phyloP scores from a whole-genome alignment of 805 yeast genomes.

The Clavispora asparagi region DNA sequence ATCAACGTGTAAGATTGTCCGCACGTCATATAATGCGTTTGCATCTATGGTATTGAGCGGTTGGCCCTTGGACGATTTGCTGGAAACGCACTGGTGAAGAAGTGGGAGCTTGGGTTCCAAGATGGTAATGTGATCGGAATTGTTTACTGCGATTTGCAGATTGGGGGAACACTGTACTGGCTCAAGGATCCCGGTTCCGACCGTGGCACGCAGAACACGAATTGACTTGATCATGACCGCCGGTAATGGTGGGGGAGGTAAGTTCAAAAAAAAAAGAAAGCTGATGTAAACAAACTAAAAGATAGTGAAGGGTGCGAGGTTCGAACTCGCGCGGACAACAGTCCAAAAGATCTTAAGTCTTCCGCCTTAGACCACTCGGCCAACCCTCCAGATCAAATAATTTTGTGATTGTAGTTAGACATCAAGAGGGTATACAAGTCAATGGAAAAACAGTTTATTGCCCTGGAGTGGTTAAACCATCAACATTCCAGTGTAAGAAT shows the following conservation, averaged over 20 bases:
- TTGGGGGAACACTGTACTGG: conserved; percentile 34
- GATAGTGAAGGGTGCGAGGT: conserved; percentile 47
- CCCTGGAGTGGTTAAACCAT: no score
- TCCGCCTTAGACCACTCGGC: conserved; percentile 52
- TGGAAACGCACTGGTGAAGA: conserved; percentile 20
- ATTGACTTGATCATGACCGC: conserved; percentile 5
- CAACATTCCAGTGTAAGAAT: no score
- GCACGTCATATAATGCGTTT: conserved; percentile 21
- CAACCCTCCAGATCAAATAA: conserved; percentile 37
- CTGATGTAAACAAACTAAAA: conserved; percentile 14
- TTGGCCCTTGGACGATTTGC: not conserved
- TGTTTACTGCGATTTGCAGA: conserved; percentile 32
- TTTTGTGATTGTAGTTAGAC: not conserved
- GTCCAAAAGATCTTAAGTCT: conserved; percentile 48
- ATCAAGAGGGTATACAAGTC: not conserved
- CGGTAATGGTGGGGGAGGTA: not conserved
- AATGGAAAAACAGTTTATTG: no score
- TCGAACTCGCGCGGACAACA: conserved; percentile 50
- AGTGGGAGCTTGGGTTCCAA: conserved; percentile 37
- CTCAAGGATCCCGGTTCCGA: conserved; percentile 11
- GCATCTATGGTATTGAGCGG: conserved; percentile 13
- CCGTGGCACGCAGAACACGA: conserved; percentile 9
- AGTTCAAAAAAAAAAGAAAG: not conserved
- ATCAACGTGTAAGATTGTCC: conserved; percentile 24
- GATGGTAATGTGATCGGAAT: conserved; percentile 25